Conservation (phyloP, 1,139 yeast genomes). For the Kazachstania sp. region DNA sequence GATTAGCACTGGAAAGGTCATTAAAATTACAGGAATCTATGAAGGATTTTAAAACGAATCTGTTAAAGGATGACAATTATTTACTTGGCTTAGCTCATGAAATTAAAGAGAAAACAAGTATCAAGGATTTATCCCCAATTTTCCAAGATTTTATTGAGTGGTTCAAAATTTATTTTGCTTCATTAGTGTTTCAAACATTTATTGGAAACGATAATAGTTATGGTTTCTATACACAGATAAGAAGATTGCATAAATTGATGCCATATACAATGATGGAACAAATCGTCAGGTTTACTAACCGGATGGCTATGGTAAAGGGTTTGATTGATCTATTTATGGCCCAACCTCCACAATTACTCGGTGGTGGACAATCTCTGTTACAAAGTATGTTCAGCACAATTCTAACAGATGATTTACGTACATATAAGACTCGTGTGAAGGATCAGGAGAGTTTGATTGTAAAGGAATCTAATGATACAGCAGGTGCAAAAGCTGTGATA, state of each 20-base stretch:
- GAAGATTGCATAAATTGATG: constrained; percentile 59
- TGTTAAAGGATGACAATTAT: constrained; percentile 30
- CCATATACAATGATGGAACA: constrained; percentile 73
- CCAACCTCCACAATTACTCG: constrained; percentile 42
- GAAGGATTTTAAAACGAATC: constrained; percentile 27
- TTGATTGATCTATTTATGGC: constrained; percentile 72
- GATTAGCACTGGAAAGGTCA: constrained; percentile 42
- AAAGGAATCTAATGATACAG: constrained; percentile 20
- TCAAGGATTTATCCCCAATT: constrained; percentile 60
- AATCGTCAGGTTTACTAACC: constrained; percentile 72
- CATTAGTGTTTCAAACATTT: constrained; percentile 70
- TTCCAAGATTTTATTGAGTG: constrained; percentile 67
- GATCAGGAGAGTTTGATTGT: constrained; percentile 38
- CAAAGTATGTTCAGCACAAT: constrained; percentile 66
- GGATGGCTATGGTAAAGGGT: constrained; percentile 71
- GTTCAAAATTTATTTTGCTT: constrained; percentile 74
- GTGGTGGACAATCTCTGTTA: constrained; percentile 56
- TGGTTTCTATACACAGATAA: constrained; percentile 61
- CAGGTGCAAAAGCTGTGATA: constrained; percentile 22
- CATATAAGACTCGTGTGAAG: constrained; percentile 48
- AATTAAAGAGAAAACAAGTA: constrained; percentile 44
- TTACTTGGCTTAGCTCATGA: constrained; percentile 35
- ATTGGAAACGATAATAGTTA: constrained; percentile 73
- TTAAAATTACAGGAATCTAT: constrained; percentile 30
- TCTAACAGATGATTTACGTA: constrained; percentile 68